Evolutionary conservation across 2,329 filamentous ascomycete species (phyloP).

Genomic region (Phaeosphaeria sp.): DNA sequence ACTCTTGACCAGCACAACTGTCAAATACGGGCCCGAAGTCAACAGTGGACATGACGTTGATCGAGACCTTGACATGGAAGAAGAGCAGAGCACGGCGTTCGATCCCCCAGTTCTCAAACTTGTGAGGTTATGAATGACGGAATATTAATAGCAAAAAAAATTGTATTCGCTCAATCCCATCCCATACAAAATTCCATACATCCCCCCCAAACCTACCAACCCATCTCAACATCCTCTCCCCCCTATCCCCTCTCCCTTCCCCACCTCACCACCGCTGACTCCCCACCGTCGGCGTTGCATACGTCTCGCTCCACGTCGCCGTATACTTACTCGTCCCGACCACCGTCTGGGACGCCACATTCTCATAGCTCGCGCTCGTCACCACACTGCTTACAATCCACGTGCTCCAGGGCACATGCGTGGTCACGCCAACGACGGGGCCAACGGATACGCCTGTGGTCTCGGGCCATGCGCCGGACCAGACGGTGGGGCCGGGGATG

Average conservation of each 20-base stretch:
- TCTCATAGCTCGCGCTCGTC: slow-evolving; percentile 30
- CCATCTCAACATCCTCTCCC: neutral
- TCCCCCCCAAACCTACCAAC: neutral
- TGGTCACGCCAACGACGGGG: slow-evolving; percentile 35
- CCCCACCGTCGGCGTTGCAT: slow-evolving; percentile 17
- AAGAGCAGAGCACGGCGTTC: no score
- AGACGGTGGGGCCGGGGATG: slow-evolving; percentile 52
- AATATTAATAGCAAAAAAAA: no score
- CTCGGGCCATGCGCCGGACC: slow-evolving; percentile 40
- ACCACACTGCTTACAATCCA: slow-evolving; percentile 36
- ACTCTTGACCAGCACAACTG: no score
- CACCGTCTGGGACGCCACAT: slow-evolving; percentile 30
- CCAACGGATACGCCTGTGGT: slow-evolving; percentile 43
- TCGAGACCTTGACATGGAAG: no score
- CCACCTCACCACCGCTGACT: slow-evolving; percentile 16
- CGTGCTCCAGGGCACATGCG: slow-evolving; percentile 33
- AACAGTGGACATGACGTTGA: no score
- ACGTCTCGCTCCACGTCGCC: slow-evolving; percentile 27
- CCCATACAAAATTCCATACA: no score
- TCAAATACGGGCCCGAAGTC: no score
- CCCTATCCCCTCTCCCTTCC: neutral
- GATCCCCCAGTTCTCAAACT: no score
- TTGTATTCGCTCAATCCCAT: no score
- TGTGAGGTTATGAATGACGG: no score
- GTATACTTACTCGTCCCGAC: slow-evolving; percentile 30